A percentile compares a stretch with the other conserved stretches of the same genome.
Evolutionary conservation across 768 basidiomycete genomes (phyloP).

Genomic region (Mycena floridula): DNA sequence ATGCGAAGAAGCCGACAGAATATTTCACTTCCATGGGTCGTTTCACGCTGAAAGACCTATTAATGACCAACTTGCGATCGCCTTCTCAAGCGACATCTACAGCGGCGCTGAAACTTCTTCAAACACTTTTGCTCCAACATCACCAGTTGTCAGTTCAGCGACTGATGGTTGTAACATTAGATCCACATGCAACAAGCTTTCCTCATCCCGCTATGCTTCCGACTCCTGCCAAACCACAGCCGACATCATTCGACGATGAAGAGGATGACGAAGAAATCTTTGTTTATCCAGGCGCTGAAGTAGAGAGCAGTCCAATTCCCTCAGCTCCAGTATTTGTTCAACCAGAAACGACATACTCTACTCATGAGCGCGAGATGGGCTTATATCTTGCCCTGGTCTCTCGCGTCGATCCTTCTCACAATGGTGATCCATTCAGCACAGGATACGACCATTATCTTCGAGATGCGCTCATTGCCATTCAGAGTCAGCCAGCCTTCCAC

Average conservation of each 20-base stretch:
- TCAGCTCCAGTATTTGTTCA: conserved; percentile 40
- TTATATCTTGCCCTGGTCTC: conserved; percentile 76
- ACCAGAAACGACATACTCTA: conserved; percentile 70
- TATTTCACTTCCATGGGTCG: conserved; percentile 87
- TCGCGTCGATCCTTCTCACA: conserved; percentile 67
- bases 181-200: conserved; percentile 69
- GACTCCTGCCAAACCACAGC: conserved; percentile 8
- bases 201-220: conserved; percentile 48
- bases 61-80: conserved; percentile 75
- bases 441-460: conserved; percentile 79
- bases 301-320: conserved; percentile 10
- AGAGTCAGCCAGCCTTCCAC: conserved; percentile 56
- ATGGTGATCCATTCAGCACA: conserved; percentile 72
- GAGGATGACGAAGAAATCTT: conserved; percentile 20
- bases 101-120: conserved; percentile 76
- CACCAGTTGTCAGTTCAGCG: conserved; percentile 58
- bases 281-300: conserved; percentile 19
- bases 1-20: conserved; percentile 60
- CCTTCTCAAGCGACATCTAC: conserved; percentile 57
- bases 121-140: conserved; percentile 66
- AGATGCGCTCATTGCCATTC: conserved; percentile 66
- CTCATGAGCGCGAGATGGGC: conserved; percentile 79
- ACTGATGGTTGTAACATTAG: conserved; percentile 66
- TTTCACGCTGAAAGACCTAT: conserved; percentile 87
- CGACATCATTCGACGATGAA: conserved; percentile 34